Evolutionary conservation across 768 basidiomycete genomes (phyloP).

Genomic region (Trametes gibbosa): DNA sequence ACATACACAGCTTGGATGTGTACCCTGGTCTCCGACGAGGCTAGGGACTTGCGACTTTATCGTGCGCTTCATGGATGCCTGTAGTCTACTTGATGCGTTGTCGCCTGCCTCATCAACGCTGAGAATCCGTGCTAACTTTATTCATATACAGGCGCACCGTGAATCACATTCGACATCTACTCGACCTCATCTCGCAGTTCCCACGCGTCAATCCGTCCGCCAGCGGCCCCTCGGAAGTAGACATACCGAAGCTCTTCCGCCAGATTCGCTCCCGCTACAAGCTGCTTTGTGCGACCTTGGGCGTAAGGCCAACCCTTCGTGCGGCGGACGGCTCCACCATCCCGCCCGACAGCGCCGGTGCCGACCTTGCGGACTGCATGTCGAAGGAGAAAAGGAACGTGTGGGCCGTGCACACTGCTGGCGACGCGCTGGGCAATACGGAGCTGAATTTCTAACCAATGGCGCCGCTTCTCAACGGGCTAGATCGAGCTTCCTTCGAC

Average conservation of each 20-base stretch:
- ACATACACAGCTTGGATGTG: neutral
- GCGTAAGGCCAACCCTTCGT: conserved; percentile 51
- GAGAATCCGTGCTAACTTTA: neutral
- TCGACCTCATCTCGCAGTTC: conserved; percentile 71
- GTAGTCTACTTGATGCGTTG: neutral
- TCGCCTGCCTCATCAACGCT: neutral
- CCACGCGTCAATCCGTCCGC: conserved; percentile 73
- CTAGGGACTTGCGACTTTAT: neutral
- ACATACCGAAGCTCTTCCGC: conserved; percentile 74
- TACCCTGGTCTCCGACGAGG: neutral
- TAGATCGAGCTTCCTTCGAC: neutral
- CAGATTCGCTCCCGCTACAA: conserved; percentile 89
- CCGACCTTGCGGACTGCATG: neutral
- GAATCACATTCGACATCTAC: conserved; percentile 65
- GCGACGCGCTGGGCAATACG: conserved; percentile 2
- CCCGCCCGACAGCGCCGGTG: conserved; percentile 3
- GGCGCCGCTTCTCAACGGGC: neutral
- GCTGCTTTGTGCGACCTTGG: conserved; percentile 78
- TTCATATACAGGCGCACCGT: conserved; percentile 46
- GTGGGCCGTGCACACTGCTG: conserved; percentile 17
- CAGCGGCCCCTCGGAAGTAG: conserved; percentile 42
- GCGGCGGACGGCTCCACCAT: conserved; percentile 21
- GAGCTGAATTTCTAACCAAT: conserved; percentile 17
- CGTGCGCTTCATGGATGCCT: neutral
- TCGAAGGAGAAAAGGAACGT: conserved; percentile 8